A percentile compares a stretch with the other conserved stretches of the same genome.
phyloP scores from a whole-genome alignment of 257 asterid genomes.

The Gynochthodes officinalis region DNA sequence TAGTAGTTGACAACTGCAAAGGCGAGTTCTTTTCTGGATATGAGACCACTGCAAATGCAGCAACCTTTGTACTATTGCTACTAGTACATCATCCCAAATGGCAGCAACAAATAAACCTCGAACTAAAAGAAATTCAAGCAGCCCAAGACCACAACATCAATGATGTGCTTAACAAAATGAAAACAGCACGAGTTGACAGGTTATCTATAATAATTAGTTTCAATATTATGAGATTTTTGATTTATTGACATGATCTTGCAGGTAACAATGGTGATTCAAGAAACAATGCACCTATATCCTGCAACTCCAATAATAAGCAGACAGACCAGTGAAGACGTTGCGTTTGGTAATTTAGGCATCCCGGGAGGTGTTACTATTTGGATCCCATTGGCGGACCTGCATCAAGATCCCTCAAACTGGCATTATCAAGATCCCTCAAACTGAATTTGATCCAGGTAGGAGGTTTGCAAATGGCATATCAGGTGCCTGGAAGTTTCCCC shows the following conservation, averaged over 20 bases:
- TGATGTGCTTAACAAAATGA: not conserved
- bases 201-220: not conserved
- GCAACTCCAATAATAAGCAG: slow-evolving; percentile 1
- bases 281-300: slow-evolving; percentile 7
- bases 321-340: not conserved
- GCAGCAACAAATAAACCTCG: not conserved
- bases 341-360: not conserved
- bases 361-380: slow-evolving; percentile 3
- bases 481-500: not conserved
- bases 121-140: not conserved
- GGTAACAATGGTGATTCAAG: slow-evolving; percentile 10
- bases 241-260: not conserved
- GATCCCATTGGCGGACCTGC: slow-evolving; percentile 5
- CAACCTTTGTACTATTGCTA: not conserved
- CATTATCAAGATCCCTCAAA: slow-evolving; percentile 1
- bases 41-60: slow-evolving; percentile 5
- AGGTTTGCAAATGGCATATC: slow-evolving; percentile 1
- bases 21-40: not conserved
- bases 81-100: slow-evolving; percentile 1
- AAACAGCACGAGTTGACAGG: not conserved
- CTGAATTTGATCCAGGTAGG: not conserved
- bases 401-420: slow-evolving; percentile 2
- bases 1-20: slow-evolving; percentile 5
- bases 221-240: not conserved
- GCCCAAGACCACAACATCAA: not conserved